These are phyloP conservation scores for Schizosaccharomyces cryophilus DNA, from an alignment of 805 yeast species.

Conservation along the genomic window DNA sequence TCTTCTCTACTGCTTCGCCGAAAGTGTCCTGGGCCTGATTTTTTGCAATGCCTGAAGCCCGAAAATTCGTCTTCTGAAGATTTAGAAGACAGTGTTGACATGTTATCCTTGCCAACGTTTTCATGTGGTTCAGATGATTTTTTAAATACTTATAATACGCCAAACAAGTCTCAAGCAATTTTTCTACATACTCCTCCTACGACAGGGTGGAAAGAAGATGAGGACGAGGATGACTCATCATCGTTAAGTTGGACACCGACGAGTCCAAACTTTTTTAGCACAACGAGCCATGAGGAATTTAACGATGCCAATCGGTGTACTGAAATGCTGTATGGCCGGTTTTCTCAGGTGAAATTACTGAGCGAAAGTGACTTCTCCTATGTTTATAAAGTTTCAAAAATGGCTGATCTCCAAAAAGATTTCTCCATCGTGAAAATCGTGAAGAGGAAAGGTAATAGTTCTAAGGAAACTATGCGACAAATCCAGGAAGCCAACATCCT, in stretches of 20 bases:
- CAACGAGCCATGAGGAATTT: not conserved
- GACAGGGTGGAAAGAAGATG: not conserved
- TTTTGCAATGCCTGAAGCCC: too few relatives aligned
- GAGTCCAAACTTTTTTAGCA: not conserved
- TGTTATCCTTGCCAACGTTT: not conserved
- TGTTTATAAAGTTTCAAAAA: conserved; percentile 58
- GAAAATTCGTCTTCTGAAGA: not conserved
- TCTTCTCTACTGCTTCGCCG: not conserved
- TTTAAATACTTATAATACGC: not conserved
- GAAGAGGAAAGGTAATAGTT: conserved; percentile 35
- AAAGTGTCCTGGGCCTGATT: too few relatives aligned
- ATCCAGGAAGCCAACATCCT: conserved; percentile 52
- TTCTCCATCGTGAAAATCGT: conserved; percentile 69
- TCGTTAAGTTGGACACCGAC: not conserved
- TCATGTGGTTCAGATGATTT: not conserved
- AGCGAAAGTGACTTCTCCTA: conserved; percentile 79
- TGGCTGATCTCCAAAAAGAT: conserved; percentile 10
- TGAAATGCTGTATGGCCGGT: not conserved
- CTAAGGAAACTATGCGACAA: conserved; percentile 34
- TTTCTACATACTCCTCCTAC: not conserved
- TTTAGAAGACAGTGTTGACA: not conserved
- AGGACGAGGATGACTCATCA: not conserved
- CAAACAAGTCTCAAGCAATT: not conserved
- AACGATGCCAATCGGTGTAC: not conserved
- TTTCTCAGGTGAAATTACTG: conserved; percentile 13